Evolutionary conservation across 345 rosid species (phyloP).

Genomic region (Aquilaria sinensis): DNA sequence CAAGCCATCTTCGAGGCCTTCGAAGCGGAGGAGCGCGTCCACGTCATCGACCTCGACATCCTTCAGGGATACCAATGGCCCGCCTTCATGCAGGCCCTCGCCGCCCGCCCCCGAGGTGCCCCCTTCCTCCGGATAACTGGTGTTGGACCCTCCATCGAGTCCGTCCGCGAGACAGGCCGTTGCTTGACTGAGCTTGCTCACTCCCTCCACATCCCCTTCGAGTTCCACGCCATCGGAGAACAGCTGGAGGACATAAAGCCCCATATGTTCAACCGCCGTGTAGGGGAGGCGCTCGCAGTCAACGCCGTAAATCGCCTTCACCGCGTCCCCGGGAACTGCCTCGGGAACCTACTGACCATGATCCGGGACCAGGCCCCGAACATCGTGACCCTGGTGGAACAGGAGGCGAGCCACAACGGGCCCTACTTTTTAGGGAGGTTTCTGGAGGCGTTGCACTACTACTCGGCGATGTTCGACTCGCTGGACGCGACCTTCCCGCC

Average conservation of each 20-base stretch:
- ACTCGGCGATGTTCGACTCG: constrained; percentile 60
- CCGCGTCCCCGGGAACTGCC: constrained; percentile 35
- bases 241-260: constrained; percentile 50
- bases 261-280: constrained; percentile 58
- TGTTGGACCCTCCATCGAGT: constrained; percentile 35
- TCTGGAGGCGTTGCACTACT: constrained; percentile 64
- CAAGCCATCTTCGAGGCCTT: constrained; percentile 67
- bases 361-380: constrained; percentile 68
- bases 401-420: constrained; percentile 68
- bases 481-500: constrained; percentile 57
- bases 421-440: constrained; percentile 56
- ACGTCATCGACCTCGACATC: constrained; percentile 61
- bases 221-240: constrained; percentile 54
- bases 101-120: constrained; percentile 49
- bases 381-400: constrained; percentile 51
- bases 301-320: constrained; percentile 52
- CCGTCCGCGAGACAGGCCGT: constrained; percentile 50
- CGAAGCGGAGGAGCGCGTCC: constrained; percentile 71
- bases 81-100: constrained; percentile 72
- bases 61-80: constrained; percentile 80
- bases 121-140: constrained; percentile 62
- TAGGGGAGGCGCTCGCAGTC: constrained; percentile 59
- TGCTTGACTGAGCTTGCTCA: constrained; percentile 55
- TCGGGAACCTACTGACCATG: constrained; percentile 43
- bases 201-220: constrained; percentile 59